Conservation (phyloP, 805 yeast species). For the Ogataea nitratoaversa region DNA sequence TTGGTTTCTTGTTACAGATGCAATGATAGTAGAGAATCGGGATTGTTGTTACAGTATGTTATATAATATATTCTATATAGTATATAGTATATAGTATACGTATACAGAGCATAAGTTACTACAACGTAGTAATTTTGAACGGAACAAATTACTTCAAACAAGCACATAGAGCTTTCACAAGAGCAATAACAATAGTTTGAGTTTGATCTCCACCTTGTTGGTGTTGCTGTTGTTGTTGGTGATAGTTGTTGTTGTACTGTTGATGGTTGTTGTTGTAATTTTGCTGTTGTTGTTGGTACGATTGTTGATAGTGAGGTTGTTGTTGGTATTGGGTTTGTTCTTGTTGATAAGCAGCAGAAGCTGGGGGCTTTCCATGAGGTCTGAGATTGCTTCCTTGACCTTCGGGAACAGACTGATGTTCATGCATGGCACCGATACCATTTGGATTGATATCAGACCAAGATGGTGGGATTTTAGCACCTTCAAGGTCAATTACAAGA, state of each 20-base stretch:
- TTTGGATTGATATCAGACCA: conserved; percentile 29
- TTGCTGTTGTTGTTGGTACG: conserved; percentile 26
- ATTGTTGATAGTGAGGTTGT: conserved; percentile 20
- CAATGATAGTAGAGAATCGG: neutral
- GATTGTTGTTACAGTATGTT: neutral
- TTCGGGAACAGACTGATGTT: conserved; percentile 22
- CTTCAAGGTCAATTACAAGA: conserved; percentile 59
- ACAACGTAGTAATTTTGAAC: too few species aligned
- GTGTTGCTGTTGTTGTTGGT: conserved; percentile 23
- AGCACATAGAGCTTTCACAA: conserved; percentile 6
- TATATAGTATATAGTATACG: too few species aligned
- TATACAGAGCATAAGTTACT: too few species aligned
- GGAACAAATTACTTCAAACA: conserved; percentile 9
- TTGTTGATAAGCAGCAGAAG: conserved; percentile 1
- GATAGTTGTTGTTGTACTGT: conserved; percentile 31
- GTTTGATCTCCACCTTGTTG: conserved; percentile 9
- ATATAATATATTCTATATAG: too few species aligned
- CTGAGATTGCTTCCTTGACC: conserved; percentile 7
- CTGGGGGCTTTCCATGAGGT: conserved; percentile 3
- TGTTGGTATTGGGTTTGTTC: conserved; percentile 15
- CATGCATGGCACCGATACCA: conserved; percentile 32
- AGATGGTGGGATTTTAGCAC: conserved; percentile 40
- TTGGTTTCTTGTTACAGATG: too few species aligned
- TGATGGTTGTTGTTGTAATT: conserved; percentile 26
- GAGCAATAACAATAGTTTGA: conserved; percentile 4